Conservation (phyloP, 306 rosid genomes). For the Rosa lucieae region DNA sequence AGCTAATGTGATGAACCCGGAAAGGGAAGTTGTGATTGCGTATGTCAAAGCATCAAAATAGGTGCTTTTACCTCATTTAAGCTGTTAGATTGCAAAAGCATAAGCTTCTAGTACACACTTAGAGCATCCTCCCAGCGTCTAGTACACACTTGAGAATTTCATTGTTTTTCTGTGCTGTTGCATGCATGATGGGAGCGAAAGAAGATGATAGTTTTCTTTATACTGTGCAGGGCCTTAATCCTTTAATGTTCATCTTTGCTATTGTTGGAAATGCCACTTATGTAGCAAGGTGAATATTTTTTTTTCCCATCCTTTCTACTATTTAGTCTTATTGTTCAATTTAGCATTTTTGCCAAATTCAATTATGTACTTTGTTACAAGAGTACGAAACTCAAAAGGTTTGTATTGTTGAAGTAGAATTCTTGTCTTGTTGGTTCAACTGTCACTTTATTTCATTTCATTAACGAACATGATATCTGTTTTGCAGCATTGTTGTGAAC, state of each 20-base stretch:
- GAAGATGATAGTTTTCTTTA: conserved; percentile 19
- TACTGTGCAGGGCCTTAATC: conserved; percentile 82
- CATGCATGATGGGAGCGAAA: neutral
- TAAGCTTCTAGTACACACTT: neutral
- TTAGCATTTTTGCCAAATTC: neutral
- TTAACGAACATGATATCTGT: neutral
- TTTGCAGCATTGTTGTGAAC: conserved; percentile 65
- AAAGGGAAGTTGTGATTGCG: neutral
- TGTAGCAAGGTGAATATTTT: conserved; percentile 53
- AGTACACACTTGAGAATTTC: neutral
- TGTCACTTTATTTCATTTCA: neutral
- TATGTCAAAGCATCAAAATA: neutral
- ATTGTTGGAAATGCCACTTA: conserved; percentile 74
- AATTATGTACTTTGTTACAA: neutral
- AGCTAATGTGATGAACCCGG: neutral
- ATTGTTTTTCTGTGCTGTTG: neutral
- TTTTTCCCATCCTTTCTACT: too few species aligned
- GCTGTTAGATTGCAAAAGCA: neutral
- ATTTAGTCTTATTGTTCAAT: neutral
- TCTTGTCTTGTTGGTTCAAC: neutral
- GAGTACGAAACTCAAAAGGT: neutral
- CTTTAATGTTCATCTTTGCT: conserved; percentile 85
- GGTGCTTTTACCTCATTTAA: neutral
- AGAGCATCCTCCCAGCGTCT: neutral
- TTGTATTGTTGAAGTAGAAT: neutral